Conservation (phyloP, 768 basidiomycete genomes). For the Ramaria sp. region DNA sequence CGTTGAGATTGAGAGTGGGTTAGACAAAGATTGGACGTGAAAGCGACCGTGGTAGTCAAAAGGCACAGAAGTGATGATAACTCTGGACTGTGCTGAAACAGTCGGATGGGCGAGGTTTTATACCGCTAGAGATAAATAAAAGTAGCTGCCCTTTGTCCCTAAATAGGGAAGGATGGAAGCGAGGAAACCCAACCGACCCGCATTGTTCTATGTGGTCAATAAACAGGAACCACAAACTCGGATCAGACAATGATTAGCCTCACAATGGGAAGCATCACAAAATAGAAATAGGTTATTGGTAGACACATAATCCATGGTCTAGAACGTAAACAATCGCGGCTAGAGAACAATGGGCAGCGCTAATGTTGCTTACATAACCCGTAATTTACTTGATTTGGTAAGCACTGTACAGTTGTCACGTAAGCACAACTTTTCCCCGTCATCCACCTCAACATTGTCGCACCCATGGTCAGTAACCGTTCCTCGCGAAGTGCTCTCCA, state of each 20-base stretch:
- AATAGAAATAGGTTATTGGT: background rate
- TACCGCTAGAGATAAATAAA: slow-evolving; percentile 24
- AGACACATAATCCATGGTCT: no score
- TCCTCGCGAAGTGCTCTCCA: background rate
- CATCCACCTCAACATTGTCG: background rate
- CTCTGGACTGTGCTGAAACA: slow-evolving; percentile 1
- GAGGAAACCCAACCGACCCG: no score
- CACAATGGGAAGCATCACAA: background rate
- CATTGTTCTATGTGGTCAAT: background rate
- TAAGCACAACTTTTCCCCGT: slow-evolving; percentile 6
- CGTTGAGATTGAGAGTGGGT: slow-evolving; percentile 14
- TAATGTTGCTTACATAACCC: background rate
- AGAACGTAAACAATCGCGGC: no score
- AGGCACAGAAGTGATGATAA: background rate
- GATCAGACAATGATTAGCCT: background rate
- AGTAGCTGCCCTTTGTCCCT: background rate
- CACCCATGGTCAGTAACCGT: background rate
- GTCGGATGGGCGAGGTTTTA: slow-evolving; percentile 10
- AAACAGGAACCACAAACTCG: background rate
- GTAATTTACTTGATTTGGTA: background rate
- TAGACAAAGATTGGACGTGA: slow-evolving; percentile 14
- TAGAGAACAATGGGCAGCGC: background rate
- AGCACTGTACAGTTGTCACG: slow-evolving; percentile 9
- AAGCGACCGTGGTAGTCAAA: slow-evolving; percentile 12
- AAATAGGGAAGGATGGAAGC: no score